These are phyloP conservation scores for Beauveria asiatica DNA, from an alignment of 2,329 filamentous ascomycete genomes.

Conservation along the genomic window DNA sequence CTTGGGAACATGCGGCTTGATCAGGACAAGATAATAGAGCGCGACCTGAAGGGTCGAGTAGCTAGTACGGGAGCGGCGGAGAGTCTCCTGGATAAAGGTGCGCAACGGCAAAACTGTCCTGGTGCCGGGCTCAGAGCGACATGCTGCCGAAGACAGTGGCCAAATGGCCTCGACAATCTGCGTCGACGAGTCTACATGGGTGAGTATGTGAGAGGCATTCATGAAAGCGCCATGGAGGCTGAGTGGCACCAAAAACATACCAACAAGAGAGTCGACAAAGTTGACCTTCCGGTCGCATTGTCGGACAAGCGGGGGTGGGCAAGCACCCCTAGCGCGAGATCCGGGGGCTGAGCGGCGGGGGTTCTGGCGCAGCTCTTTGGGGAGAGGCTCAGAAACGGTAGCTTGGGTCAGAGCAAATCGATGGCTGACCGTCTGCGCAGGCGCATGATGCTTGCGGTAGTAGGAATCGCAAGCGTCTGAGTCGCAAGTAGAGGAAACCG, in stretches of 20 bases:
- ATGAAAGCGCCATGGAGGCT: slow-evolving; percentile 9
- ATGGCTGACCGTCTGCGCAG: slow-evolving; percentile 16
- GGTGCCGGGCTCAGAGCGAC: slow-evolving; percentile 61
- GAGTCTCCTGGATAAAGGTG: slow-evolving; percentile 94
- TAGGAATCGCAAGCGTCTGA: slow-evolving; percentile 39
- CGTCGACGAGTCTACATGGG: slow-evolving; percentile 75
- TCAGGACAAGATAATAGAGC: slow-evolving; percentile 89
- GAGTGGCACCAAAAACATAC: slow-evolving; percentile 54
- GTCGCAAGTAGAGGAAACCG: slow-evolving; percentile 53
- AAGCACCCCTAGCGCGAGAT: slow-evolving; percentile 45
- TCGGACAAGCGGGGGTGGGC: slow-evolving; percentile 69
- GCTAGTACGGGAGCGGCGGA: slow-evolving; percentile 88
- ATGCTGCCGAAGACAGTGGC: slow-evolving; percentile 77
- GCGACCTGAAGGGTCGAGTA: slow-evolving; percentile 97
- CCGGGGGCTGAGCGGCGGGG: slow-evolving; percentile 50
- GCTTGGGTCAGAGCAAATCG: slow-evolving; percentile 20
- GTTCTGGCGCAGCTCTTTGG: slow-evolving; percentile 56
- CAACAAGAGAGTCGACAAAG: slow-evolving; percentile 94
- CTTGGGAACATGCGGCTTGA: slow-evolving; percentile 80
- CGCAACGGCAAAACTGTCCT: slow-evolving; percentile 81
- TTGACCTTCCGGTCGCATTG: slow-evolving; percentile 88
- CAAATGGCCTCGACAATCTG: slow-evolving; percentile 97
- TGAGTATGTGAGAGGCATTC: slow-evolving; percentile 23
- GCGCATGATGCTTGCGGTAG: slow-evolving; percentile 23
- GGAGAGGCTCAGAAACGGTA: slow-evolving; percentile 35